These are phyloP conservation scores for Hypoxylon subgilvum DNA, from an alignment of 495 filamentous ascomycete species.

Conservation along the genomic window DNA sequence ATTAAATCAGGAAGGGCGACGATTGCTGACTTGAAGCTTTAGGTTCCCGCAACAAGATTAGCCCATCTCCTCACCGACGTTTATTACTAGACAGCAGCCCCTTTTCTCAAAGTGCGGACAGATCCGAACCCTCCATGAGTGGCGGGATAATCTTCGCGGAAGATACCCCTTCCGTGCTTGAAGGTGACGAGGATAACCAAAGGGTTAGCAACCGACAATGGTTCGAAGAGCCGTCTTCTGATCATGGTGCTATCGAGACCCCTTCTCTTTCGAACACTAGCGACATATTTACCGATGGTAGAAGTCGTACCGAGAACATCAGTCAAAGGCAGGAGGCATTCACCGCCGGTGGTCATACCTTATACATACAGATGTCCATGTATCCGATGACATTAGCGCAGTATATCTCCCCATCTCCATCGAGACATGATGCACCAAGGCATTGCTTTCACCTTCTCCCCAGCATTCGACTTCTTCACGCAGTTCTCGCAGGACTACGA, in stretches of 20 bases:
- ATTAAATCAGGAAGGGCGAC: not conserved
- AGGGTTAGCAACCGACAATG: slow-evolving; percentile 32
- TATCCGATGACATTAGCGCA: slow-evolving; percentile 60
- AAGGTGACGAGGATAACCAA: not conserved
- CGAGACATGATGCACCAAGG: slow-evolving; percentile 30
- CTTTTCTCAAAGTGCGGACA: slow-evolving; percentile 22
- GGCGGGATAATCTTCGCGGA: slow-evolving; percentile 40
- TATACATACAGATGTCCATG: slow-evolving; percentile 66
- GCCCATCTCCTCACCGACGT: slow-evolving; percentile 16
- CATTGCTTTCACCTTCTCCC: slow-evolving; percentile 64
- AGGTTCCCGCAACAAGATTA: slow-evolving; percentile 2
- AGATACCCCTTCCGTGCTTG: slow-evolving; percentile 27
- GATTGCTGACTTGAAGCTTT: slow-evolving; percentile 3
- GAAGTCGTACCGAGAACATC: slow-evolving; percentile 50
- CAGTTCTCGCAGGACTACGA: slow-evolving; percentile 33
- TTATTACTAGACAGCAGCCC: slow-evolving; percentile 27
- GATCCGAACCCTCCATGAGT: slow-evolving; percentile 16
- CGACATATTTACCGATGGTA: slow-evolving; percentile 60
- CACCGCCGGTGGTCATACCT: slow-evolving; percentile 49
- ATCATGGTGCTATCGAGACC: slow-evolving; percentile 39
- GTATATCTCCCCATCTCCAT: slow-evolving; percentile 38
- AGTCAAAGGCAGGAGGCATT: slow-evolving; percentile 35
- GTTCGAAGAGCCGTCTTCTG: slow-evolving; percentile 43
- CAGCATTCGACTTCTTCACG: slow-evolving; percentile 44
- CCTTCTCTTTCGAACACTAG: slow-evolving; percentile 46